Percentiles rank a stretch among this genome's conserved stretches.
Evolutionary conservation across 768 basidiomycete species (phyloP).

Genomic region (Amylocystis lapponica): DNA sequence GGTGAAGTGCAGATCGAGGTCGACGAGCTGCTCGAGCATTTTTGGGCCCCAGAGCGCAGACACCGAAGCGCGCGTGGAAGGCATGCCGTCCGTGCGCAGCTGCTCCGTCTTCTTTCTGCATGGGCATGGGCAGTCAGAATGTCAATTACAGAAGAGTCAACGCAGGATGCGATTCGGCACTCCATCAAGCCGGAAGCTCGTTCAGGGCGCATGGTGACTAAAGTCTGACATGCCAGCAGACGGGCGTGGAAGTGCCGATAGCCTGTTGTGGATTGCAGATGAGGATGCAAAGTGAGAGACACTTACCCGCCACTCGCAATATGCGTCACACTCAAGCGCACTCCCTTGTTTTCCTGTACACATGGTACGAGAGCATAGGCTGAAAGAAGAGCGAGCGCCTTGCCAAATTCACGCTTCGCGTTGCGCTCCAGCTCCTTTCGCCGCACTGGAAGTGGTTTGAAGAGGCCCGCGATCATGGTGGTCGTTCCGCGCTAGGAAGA

Average conservation of each 20-base stretch:
- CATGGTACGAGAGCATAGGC: constrained; percentile 91
- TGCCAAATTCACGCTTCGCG: constrained; percentile 82
- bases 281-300: neutral
- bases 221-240: no score
- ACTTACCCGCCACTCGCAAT: constrained; percentile 65
- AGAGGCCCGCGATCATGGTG: constrained; percentile 62
- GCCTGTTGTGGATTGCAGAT: neutral
- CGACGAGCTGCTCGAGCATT: constrained; percentile 65
- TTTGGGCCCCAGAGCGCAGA: constrained; percentile 83
- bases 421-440: constrained; percentile 89
- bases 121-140: neutral
- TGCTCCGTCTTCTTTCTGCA: constrained; percentile 63
- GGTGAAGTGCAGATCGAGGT: constrained; percentile 63
- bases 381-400: constrained; percentile 73
- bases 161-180: no score
- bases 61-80: constrained; percentile 57
- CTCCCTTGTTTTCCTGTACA: constrained; percentile 45
- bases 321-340: constrained; percentile 72
- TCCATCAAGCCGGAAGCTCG: no score
- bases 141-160: neutral
- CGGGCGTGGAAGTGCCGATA: no score
- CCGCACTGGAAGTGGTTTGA: constrained; percentile 81
- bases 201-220: no score
- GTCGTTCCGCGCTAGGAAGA: constrained; percentile 80
- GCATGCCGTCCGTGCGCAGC: constrained; percentile 65